phyloP scores from a whole-genome alignment of 2,329 filamentous ascomycete genomes.

The Triangularia setosa region DNA sequence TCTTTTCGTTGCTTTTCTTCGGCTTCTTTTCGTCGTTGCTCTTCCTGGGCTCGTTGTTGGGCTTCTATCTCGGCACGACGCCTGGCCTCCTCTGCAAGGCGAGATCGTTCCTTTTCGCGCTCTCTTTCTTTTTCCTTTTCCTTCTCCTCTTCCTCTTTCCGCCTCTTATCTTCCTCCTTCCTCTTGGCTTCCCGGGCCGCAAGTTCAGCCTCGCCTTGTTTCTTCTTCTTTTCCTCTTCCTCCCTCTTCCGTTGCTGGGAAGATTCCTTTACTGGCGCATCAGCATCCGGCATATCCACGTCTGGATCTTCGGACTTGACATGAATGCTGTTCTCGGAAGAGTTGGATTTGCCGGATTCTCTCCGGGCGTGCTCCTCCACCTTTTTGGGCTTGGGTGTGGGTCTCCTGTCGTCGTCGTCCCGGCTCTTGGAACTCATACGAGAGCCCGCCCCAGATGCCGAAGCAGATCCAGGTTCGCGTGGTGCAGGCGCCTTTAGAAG shows the following conservation, averaged over 20 bases:
- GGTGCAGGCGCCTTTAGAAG: constrained; percentile 40
- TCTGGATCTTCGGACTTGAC: constrained; percentile 57
- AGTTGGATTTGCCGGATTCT: constrained; percentile 39
- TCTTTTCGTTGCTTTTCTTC: constrained; percentile 27
- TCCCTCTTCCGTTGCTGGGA: constrained; percentile 30
- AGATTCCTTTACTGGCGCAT: constrained; percentile 24
- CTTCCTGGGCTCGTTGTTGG: constrained; percentile 24
- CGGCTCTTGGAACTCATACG: constrained; percentile 33
- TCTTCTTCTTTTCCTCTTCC: constrained; percentile 31
- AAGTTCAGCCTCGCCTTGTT: constrained; percentile 31
- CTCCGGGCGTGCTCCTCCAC: constrained; percentile 39
- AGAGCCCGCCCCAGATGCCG: constrained; percentile 25
- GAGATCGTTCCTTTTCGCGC: constrained; percentile 28
- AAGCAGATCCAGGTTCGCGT: constrained; percentile 33
- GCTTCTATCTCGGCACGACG: constrained; percentile 23
- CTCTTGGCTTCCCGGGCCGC: constrained; percentile 26
- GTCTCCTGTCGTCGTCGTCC: constrained; percentile 41
- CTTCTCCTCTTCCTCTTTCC: constrained; percentile 27
- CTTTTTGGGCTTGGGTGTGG: constrained; percentile 37
- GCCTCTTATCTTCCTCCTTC: constrained; percentile 29
- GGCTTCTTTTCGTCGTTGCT: constrained; percentile 28
- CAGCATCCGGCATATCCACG: constrained; percentile 52
- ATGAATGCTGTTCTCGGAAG: constrained; percentile 49
- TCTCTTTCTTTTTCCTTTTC: constrained; percentile 19
- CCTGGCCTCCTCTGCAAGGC: constrained; percentile 26